These are phyloP conservation scores for Coemansia sp. DNA, from an alignment of 192 early-diverging fungal genomes.

Conservation along the genomic window DNA sequence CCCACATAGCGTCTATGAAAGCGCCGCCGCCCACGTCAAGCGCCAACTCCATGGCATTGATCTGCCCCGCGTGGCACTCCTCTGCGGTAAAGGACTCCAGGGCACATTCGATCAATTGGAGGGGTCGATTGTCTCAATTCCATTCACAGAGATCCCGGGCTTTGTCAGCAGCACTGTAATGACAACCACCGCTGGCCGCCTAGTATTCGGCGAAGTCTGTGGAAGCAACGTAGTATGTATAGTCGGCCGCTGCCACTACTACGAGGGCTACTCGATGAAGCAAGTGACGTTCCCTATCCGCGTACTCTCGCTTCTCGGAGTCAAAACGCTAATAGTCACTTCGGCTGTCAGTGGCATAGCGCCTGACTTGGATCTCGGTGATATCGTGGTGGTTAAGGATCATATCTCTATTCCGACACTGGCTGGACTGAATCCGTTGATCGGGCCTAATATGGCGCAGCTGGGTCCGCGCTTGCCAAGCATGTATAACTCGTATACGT, in stretches of 20 bases:
- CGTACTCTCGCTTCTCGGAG: constrained; percentile 81
- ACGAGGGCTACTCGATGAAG: constrained; percentile 83
- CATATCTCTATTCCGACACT: constrained; percentile 78
- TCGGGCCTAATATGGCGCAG: constrained; percentile 78
- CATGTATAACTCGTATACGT: constrained; percentile 84
- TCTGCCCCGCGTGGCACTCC: constrained; percentile 71
- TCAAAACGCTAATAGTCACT: constrained; percentile 75
- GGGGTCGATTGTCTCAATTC: constrained; percentile 62
- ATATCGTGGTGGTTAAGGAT: constrained; percentile 79
- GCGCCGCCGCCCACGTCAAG: constrained; percentile 53
- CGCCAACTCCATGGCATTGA: constrained; percentile 36
- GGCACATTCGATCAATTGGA: constrained; percentile 75
- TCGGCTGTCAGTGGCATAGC: constrained; percentile 88
- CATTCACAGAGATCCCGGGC: constrained; percentile 81
- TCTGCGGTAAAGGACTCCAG: constrained; percentile 85
- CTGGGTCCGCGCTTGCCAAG: constrained; percentile 90
- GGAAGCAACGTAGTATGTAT: constrained; percentile 76
- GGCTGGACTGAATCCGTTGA: constrained; percentile 76
- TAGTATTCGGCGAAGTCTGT: constrained; percentile 84
- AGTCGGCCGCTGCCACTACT: constrained; percentile 89
- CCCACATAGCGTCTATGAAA: constrained; percentile 57
- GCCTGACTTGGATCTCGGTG: constrained; percentile 74
- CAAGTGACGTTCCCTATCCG: constrained; percentile 86
- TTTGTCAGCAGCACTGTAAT: constrained; percentile 73
- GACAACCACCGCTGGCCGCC: constrained; percentile 36